phyloP scores from a whole-genome alignment of 306 rosid species.

The Macrotyloma uniflorum region DNA sequence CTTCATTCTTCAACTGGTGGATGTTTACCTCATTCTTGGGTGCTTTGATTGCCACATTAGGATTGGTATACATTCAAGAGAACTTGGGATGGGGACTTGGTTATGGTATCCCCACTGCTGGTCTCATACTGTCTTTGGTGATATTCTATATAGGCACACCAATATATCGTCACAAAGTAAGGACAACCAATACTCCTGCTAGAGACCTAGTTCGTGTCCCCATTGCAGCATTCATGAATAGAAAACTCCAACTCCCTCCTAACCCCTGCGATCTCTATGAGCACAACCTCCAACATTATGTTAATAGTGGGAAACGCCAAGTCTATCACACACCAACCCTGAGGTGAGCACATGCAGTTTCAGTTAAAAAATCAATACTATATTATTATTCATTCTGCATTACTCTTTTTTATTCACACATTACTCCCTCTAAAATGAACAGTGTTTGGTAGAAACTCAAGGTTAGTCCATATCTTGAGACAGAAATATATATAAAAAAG shows the following conservation, averaged over 20 bases:
- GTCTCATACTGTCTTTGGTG: conserved; percentile 62
- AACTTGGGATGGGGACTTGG: conserved; percentile 94
- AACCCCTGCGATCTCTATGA: conserved; percentile 67
- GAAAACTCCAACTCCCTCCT: conserved; percentile 60
- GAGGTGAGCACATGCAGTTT: conserved; percentile 50
- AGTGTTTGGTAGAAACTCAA: background rate
- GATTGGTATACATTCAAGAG: conserved; percentile 86
- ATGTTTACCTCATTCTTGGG: conserved; percentile 93
- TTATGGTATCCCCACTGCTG: conserved; percentile 82
- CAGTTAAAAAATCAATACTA: background rate
- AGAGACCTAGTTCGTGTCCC: conserved; percentile 57
- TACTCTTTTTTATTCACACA: background rate
- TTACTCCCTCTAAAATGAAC: background rate
- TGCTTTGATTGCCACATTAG: conserved; percentile 75
- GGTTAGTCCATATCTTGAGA: background rate
- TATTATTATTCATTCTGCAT: background rate
- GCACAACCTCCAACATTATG: conserved; percentile 52
- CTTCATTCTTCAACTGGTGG: conserved; percentile 99
- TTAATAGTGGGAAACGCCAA: conserved; percentile 52
- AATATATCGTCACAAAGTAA: conserved; percentile 71
- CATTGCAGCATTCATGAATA: conserved; percentile 64
- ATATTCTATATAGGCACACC: conserved; percentile 78
- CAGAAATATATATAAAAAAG: background rate
- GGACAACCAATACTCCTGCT: conserved; percentile 63
- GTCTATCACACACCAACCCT: conserved; percentile 73